phyloP scores from a whole-genome alignment of 2,329 filamentous ascomycete species.

The Calycina marina region DNA sequence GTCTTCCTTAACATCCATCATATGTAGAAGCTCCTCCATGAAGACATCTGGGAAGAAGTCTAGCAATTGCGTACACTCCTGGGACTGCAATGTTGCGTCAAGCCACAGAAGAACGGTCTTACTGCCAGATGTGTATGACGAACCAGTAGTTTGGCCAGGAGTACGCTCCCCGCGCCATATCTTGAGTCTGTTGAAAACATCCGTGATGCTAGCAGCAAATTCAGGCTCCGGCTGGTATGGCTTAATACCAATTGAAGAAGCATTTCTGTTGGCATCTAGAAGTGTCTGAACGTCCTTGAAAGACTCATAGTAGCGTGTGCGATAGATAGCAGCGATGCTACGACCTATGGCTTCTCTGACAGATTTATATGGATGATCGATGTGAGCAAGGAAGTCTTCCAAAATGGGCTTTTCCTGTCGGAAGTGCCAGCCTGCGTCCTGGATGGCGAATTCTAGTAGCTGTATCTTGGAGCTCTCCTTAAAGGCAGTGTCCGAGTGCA shows the following conservation, averaged over 20 bases:
- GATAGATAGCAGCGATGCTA: conserved; percentile 76
- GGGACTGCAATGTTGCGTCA: conserved; percentile 76
- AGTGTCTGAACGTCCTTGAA: conserved; percentile 67
- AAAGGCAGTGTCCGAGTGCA: conserved; percentile 92
- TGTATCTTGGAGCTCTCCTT: conserved; percentile 97
- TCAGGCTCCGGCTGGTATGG: conserved; percentile 70
- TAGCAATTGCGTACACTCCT: conserved; percentile 82
- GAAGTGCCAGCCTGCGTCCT: conserved; percentile 92
- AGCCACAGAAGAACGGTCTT: conserved; percentile 96
- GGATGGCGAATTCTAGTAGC: conserved; percentile 74
- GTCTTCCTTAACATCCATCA: conserved; percentile 99
- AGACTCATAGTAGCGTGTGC: conserved; percentile 86
- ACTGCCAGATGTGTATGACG: conserved; percentile 85
- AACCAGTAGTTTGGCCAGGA: conserved; percentile 83
- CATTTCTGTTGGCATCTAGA: conserved; percentile 61
- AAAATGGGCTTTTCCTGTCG: conserved; percentile 77
- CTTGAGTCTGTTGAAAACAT: conserved; percentile 68
- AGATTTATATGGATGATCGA: conserved; percentile 96
- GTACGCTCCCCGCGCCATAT: conserved; percentile 73
- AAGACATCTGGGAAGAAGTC: conserved; percentile 83
- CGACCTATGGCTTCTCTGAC: conserved; percentile 90
- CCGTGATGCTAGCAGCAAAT: conserved; percentile 55
- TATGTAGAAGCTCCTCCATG: conserved; percentile 86
- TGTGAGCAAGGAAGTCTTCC: conserved; percentile 74
- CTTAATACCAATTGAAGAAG: conserved; percentile 69